Evolutionary conservation across 208 protist genomes (phyloP), one percentile per base, ranked within the genome.

Genomic region (Phytomonas sp.): DNA sequence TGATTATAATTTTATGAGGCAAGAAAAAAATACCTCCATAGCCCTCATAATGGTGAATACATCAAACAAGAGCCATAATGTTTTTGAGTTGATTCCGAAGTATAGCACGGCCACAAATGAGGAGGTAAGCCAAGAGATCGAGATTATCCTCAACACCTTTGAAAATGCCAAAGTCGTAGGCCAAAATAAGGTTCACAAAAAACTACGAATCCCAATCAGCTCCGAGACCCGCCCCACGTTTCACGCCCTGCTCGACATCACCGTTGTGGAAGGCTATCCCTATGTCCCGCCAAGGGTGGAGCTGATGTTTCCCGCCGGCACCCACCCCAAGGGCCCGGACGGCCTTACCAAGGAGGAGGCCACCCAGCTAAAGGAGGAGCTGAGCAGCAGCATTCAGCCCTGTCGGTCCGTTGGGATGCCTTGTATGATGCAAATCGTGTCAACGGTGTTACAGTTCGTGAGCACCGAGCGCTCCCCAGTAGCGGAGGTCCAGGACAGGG

Each of bases 381-480:
- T 94, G 2, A 66, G 31, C 26, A 81, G 88, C 32, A 78, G 68
- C 63, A 85, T 92, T 34, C 80, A 83, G 66, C 80, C 83, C 0
- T 93, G 79, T 63, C 67, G 86, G 33, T 65, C 75, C 2, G 80
- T 56, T 31, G 86, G 84, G 7, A 75, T 79, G 63, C 83, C 84
- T 3, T 92, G 79, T 63, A 80, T 91, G 68, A 87, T 92, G 86
- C 81, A 84, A 63, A 91, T 93, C 40, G 73, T 90, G 29, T 82
- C 80, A 26, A 84, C 78, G 8, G 85, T 90, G 29, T 70, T 78
- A 42, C 60, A 72, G 37, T 72, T 85, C 31, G 74, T 90, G 26
- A 75, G 78, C 45, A 71, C 60, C 33, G 79, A 71, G 12, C 6
- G 62, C 30, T 42, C 73, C 2, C 62, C 37, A 23, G 11, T 65